Conservation (phyloP, 2,329 filamentous ascomycete genomes). For the Eutypa lata region DNA sequence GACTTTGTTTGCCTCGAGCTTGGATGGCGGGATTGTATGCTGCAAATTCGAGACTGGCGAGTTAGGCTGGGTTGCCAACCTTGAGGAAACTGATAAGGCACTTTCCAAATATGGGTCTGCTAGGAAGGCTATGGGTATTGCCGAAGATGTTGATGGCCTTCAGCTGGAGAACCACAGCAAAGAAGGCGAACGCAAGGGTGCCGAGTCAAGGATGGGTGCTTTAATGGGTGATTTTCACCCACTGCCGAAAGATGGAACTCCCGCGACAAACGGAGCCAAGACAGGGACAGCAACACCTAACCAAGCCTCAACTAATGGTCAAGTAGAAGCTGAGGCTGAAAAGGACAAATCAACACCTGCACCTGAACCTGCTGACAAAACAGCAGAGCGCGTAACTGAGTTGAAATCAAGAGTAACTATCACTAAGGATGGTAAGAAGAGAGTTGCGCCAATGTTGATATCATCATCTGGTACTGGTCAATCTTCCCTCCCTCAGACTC, state of each 20-base stretch:
- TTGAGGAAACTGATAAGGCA: slow-evolving; percentile 88
- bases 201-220: slow-evolving; percentile 96
- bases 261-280: slow-evolving; percentile 52
- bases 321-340: slow-evolving; percentile 25
- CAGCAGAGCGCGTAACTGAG: slow-evolving; percentile 51
- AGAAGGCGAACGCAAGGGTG: slow-evolving; percentile 81
- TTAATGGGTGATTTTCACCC: slow-evolving; percentile 82
- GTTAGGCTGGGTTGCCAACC: slow-evolving; percentile 80
- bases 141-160: slow-evolving; percentile 87
- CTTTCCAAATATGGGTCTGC: slow-evolving; percentile 90
- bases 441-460: slow-evolving; percentile 86
- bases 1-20: slow-evolving; percentile 77
- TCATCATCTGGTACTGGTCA: slow-evolving; percentile 84
- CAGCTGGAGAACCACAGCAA: slow-evolving; percentile 89
- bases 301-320: slow-evolving; percentile 31
- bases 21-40: slow-evolving; percentile 85
- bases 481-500: slow-evolving; percentile 84
- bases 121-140: slow-evolving; percentile 81
- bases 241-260: slow-evolving; percentile 46
- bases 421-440: slow-evolving; percentile 95
- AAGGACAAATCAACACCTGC: slow-evolving; percentile 27
- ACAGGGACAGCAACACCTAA: slow-evolving; percentile 34
- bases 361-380: slow-evolving; percentile 51
- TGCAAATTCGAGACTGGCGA: slow-evolving; percentile 83
- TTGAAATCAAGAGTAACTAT: slow-evolving; percentile 91